Base-by-base conservation (phyloP, 1,284 basidiomycete genomes). In the Puccinia brachypodii region DNA sequence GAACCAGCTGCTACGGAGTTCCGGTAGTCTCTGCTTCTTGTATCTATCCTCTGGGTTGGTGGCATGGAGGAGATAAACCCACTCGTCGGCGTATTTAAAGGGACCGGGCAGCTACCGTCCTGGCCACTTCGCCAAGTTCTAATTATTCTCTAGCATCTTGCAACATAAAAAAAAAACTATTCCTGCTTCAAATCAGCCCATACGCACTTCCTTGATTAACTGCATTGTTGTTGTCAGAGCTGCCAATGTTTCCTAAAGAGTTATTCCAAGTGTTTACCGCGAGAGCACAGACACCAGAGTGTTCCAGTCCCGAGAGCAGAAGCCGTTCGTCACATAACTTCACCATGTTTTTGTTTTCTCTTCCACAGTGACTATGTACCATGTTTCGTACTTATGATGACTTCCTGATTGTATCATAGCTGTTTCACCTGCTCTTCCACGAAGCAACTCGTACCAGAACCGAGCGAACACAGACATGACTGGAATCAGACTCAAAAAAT, bases 281-380 rank as follows among this genome's bases (percentile, higher is more conserved):
- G n/a, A 68, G 25, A 36, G 64, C 40, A 14, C 38, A 38, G 1
- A 68, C 40, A 68, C 16, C 40, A 25, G 22, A 68, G 64, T 72
- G 44, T 11, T 13, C 14, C 4, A 72, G 69, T 28, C 69, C 69
- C 14, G 69, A 72, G 50, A 50, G 47, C 19, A 53, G 28, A 53
- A 72, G 69, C 69, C 69, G 69, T 72, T 72, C 42, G 69, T 72
- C 16, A 28, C 40, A 19, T 16, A 66, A 40, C 31, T 3, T 7
- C 47, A 47, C 1, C 9, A 33, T 28, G 2, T 47, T 69, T 42
- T 28, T 1, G 9, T 47, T 19, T 3, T 44, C 2, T n/a, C 16
- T 14, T 13, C 11, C 3, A 25, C 42, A n/a, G 25, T 68, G 47
- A 11, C 47, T 11, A 50, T 50, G 11, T 50, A 50, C 22, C 22